phyloP scores from a whole-genome alignment of 2,329 filamentous ascomycete species.

The Aspergillus sp. region DNA sequence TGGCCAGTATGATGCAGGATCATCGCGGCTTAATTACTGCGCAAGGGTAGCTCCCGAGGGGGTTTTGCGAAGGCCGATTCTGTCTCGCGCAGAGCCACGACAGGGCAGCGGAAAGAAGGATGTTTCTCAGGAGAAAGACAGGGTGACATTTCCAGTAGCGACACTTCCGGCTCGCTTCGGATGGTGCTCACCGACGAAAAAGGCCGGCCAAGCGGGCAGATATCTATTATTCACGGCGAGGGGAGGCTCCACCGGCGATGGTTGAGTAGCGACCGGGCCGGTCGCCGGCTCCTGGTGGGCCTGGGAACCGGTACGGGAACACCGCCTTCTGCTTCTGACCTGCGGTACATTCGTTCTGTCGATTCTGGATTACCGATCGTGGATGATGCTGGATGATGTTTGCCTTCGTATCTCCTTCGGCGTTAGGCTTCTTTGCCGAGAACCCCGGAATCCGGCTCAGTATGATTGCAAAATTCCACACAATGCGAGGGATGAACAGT shows the following conservation, averaged over 20 bases:
- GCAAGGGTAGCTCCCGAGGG: not conserved
- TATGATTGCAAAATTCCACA: not conserved
- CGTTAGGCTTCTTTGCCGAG: not conserved
- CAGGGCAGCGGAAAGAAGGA: not conserved
- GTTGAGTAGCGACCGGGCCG: not conserved
- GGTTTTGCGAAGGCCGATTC: not conserved
- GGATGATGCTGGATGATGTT: not conserved
- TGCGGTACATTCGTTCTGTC: not conserved
- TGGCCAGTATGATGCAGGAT: not conserved
- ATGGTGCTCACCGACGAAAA: not conserved
- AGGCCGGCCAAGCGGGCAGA: not conserved
- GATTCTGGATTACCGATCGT: not conserved
- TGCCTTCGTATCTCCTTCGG: not conserved
- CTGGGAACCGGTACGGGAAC: not conserved
- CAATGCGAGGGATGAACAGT: not conserved
- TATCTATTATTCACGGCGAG: not conserved
- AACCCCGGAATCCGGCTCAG: not conserved
- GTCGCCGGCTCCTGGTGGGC: not conserved
- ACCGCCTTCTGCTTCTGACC: not conserved
- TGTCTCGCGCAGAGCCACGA: not conserved
- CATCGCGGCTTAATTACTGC: not conserved
- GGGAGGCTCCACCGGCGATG: not conserved
- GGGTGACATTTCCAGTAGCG: not conserved
- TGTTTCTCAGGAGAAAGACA: no score
- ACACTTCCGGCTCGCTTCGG: not conserved